Evolutionary conservation across 306 rosid genomes (phyloP), one percentile per base, ranked within the genome.

Genomic region (Lathyrus aphaca): DNA sequence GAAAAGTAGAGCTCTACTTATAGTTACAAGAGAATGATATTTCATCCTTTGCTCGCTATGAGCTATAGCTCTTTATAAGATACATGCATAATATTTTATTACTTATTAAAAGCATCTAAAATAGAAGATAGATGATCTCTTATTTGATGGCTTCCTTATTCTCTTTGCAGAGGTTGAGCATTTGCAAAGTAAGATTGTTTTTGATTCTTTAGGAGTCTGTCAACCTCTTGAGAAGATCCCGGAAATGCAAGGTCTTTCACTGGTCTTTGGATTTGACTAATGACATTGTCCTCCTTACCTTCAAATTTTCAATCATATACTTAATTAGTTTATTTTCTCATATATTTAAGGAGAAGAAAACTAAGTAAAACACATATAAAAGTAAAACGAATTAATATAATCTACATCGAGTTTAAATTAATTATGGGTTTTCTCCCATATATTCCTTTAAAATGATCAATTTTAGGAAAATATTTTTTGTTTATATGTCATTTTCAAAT

Each of bases 261-360:
- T 49, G 39, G 55, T 16, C 17, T 72, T 0, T 54, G 58, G 5
- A 85, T 48, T 14, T 75, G 69, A 3, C 67, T 77, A 63, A 86
- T 42, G 45, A 82, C 74, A 65, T 78, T 86, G 18, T 86, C 80
- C 1, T 30, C 60, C 11, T n/a, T 43, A 50, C 85, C 85, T 81
- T 35, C 68, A 66, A 10, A 19, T 49, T 44, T 56, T 10, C 25
- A 64, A 21, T 21, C 23, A 21, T 2, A 77, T 13, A 4, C 21
- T 46, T 46, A 46, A 15, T 46, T 15, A 46, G 21, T 1, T 8
- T 38, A 38, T 8, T 50, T 50, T 8, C 6, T 50, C 0, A 15
- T 35, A 16, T n/a, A 13, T 19, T 10, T 48, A 4, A 43, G 4
- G 5, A 10, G 4, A 0, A 27, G 12, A 7, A 0, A 8, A 9